These are phyloP conservation scores for Hymenoscyphus albidus DNA, from an alignment of 2,329 filamentous ascomycete genomes.

Conservation along the genomic window DNA sequence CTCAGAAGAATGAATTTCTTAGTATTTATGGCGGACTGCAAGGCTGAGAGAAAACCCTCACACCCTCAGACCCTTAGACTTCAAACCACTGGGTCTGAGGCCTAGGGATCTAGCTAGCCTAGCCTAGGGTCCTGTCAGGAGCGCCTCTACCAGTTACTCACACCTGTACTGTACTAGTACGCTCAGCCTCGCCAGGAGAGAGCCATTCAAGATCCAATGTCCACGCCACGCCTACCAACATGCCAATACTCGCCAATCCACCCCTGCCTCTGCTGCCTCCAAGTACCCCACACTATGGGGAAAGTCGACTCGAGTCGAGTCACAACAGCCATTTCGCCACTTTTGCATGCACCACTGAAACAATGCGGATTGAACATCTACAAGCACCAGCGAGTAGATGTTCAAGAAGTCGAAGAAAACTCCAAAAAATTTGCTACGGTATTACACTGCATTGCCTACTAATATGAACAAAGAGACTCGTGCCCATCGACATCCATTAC, in stretches of 20 bases:
- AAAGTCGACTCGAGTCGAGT: neutral
- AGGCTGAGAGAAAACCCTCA: conserved; percentile 2
- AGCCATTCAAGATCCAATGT: neutral
- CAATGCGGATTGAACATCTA: neutral
- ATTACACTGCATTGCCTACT: neutral
- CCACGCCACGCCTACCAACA: neutral
- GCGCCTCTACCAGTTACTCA: neutral
- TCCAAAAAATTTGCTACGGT: neutral
- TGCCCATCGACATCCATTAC: neutral
- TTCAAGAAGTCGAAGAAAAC: too few species aligned
- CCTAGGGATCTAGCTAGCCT: too few species aligned
- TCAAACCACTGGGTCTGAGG: too few species aligned
- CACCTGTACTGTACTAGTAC: neutral
- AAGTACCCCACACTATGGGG: neutral
- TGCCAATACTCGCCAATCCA: neutral
- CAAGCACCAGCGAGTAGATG: too few species aligned
- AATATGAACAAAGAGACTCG: neutral
- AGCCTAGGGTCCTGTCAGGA: neutral
- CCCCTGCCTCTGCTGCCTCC: neutral
- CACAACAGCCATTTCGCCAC: neutral
- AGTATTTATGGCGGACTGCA: conserved; percentile 11
- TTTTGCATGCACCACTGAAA: neutral
- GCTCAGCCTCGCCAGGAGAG: conserved; percentile 10
- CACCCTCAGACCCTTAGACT: too few species aligned
- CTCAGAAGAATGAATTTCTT: conserved; percentile 9